phyloP scores from a whole-genome alignment of 352 stramenopile species.

The Globisporangium yorkense region DNA sequence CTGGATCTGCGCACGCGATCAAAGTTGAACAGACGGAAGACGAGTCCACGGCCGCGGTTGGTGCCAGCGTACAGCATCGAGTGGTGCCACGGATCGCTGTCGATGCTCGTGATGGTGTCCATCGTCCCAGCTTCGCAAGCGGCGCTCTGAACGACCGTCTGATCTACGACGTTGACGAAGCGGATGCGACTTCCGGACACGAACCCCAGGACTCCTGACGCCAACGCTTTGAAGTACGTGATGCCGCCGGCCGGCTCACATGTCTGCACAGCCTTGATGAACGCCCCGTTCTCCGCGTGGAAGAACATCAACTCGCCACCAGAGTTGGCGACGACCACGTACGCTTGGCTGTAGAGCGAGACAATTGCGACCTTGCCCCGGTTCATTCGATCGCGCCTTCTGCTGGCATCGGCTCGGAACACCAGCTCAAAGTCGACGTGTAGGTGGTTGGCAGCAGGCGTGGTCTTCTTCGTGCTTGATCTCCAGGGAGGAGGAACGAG shows the following conservation, averaged over 20 bases:
- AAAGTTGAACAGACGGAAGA: conserved; percentile 24
- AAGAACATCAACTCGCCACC: conserved; percentile 9
- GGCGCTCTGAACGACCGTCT: conserved; percentile 11
- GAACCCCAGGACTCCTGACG: conserved; percentile 22
- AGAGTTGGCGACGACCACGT: conserved; percentile 4
- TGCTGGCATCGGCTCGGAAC: conserved; percentile 1
- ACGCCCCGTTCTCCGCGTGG: conserved; percentile 15
- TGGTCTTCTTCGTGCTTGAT: not conserved
- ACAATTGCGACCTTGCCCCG: conserved; percentile 10
- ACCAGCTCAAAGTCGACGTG: conserved; percentile 16
- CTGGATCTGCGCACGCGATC: conserved; percentile 13
- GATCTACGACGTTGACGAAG: conserved; percentile 21
- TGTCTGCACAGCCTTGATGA: conserved; percentile 7
- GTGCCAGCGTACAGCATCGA: conserved; percentile 24
- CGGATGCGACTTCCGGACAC: conserved; percentile 17
- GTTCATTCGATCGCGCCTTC: not conserved
- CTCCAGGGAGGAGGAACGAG: not conserved
- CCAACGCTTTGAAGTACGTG: conserved; percentile 16
- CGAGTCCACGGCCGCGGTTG: conserved; percentile 17
- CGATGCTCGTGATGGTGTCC: conserved; percentile 25
- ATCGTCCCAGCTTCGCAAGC: conserved; percentile 20
- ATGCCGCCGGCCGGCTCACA: not conserved
- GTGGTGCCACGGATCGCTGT: conserved; percentile 25
- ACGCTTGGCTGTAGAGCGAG: conserved; percentile 10
- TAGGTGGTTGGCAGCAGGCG: conserved; percentile 5